Base-by-base conservation (phyloP, 306 rosid species). In the Quercus parvula region DNA sequence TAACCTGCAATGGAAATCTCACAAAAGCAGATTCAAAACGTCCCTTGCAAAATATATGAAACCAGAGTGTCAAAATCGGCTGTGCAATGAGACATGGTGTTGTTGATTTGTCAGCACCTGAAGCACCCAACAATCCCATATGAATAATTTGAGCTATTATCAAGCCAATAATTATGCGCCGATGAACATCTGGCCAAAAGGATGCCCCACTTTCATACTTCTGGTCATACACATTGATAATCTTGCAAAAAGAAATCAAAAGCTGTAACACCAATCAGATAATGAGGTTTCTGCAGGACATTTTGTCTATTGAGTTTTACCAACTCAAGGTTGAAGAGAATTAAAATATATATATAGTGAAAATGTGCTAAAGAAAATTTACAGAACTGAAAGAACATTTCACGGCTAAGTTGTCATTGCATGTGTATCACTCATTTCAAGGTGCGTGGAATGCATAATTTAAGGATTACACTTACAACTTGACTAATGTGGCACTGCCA, bases 201-300 rank as follows among this genome's bases (percentile, higher is more conserved):
- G 95, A 71, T 73, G 97, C 99, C 14, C 92, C 97, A 64, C 99
- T 92, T 87, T 94, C 99, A 38, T 92, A 92, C 77, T 83, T 88
- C 84, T 90, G 97, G 81, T 87, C 85, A 70, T 92, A 94, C 77
- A 94, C 97, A 76, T 94, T 94, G 79, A 92, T 94, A 74, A 91
- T 90, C 99, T 92, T 79, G 80, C 51, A 62, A 76, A 77, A 77
- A 75, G 66, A 14, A 61, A 27, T 79, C 22, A 30, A 33, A 51
- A 30, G 14, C 44, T 1, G 2, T 78, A 79, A 57, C 75, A 75
- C 62, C 59, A 70, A 80, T 49, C 12, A 67, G n/a, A 55, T 63
- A 12, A 27, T 63, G 15, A 63, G 17, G 28, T 38, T 13, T 33
- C 24, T 61, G 17, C 28, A 49, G 54, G 54, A 49, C 17, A 10